Conservation (phyloP, 768 basidiomycete species). For the Scleroderma bovista region DNA sequence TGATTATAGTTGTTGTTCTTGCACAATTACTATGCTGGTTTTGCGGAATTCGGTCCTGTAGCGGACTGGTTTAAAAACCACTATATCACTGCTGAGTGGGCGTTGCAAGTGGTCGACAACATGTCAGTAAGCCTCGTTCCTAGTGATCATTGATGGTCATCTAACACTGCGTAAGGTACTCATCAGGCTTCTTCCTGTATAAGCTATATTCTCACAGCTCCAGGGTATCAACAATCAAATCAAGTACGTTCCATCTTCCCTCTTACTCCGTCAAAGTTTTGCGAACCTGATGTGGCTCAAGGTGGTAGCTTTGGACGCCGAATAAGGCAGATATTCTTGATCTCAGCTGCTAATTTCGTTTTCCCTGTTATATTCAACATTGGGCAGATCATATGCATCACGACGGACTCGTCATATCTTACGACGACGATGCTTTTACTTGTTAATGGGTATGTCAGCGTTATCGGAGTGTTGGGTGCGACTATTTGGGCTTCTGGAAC, state of each 20-base stretch:
- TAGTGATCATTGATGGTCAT: neutral
- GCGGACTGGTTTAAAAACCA: slow-evolving; percentile 1
- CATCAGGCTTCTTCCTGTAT: slow-evolving; percentile 24
- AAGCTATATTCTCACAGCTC: slow-evolving; percentile 9
- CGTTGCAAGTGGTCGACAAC: neutral
- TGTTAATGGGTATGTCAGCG: slow-evolving; percentile 27
- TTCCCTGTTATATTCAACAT: slow-evolving; percentile 34
- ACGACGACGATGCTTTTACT: slow-evolving; percentile 7
- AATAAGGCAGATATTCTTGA: slow-evolving; percentile 30
- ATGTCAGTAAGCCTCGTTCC: neutral
- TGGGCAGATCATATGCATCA: slow-evolving; percentile 20
- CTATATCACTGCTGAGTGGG: slow-evolving; percentile 1
- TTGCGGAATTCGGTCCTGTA: neutral
- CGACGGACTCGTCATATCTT: neutral
- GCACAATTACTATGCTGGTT: slow-evolving; percentile 3
- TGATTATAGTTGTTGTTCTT: neutral
- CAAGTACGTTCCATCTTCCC: neutral
- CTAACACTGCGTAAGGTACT: slow-evolving; percentile 12
- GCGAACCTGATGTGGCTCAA: neutral
- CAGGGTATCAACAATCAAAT: neutral
- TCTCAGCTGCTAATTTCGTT: slow-evolving; percentile 34
- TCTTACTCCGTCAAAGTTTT: neutral
- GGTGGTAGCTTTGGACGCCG: slow-evolving; percentile 8
- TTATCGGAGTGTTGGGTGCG: slow-evolving; percentile 34
- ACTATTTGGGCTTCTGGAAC: slow-evolving; percentile 25